Base-by-base conservation (phyloP, 2,329 filamentous ascomycete genomes). In the Pseudophaeomoniella oleicola region DNA sequence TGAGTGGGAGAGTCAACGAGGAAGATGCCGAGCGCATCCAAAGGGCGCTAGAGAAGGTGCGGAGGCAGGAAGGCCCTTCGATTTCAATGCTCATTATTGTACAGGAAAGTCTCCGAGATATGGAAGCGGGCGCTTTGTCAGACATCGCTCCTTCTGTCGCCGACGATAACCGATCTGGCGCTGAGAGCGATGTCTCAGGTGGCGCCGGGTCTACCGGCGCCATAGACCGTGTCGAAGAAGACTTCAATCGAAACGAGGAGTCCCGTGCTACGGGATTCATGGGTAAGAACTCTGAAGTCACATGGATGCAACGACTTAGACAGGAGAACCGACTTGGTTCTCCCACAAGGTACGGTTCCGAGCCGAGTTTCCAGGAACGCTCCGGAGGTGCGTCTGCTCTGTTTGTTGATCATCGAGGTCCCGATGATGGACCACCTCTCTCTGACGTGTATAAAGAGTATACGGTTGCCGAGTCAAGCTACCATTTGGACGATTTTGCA, bases 221-320 rank as follows among this genome's bases (percentile, higher is more conserved):
- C 4, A 57, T 63, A 15, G 62, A 64, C 41, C 52, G 57, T n/a
- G 57, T 63, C 11, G 56, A 63, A 34, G 60, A 64, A 43, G 62
- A 65, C 32, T 46, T 62, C 34, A 59, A 60, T 14, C 52, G 56
- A 32, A 53, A 44, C 40, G 52, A 56, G 41, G 42, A 50, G 30
- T 49, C 55, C 2, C 46, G 57, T 37, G 53, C 55, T 5, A 63
- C 57, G 2, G 58, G 60, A 1, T 64, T 57, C 41, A 58, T 62
- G 50, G 62, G 62, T 3, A 64, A 64, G 40, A 62, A 61, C 30
- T 64, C 61, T 1, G 60, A 64, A 37, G 45, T 63, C 11, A 63
- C 55, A 11, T 65, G 62, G 62, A 54, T 64, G 45, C 60, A 64
- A 40, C 52, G 57, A 27, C 41, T 64, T 16, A 54, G 53, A 5